Evolutionary conservation across 2,329 filamentous ascomycete genomes (phyloP), one percentile per base, ranked within the genome.

Genomic region (Beauveria sp.): DNA sequence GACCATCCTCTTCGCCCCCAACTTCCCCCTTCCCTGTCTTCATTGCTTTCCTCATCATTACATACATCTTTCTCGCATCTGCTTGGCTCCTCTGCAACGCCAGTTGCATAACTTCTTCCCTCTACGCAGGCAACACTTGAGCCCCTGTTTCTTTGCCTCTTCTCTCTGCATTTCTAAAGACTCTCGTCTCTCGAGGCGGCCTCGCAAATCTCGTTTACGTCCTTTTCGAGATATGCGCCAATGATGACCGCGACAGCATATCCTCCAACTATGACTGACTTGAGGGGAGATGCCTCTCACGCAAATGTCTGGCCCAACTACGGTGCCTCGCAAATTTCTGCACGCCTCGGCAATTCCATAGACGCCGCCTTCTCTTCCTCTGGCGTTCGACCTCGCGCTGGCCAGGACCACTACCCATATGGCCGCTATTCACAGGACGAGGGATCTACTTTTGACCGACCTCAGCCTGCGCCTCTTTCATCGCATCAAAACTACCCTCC

Each of bases 191-290:
- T 43, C 24, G 14, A 45, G 28, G 22, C 59, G n/a, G 45, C 22
- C 16, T 51, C 43, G 22, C 51, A 42, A 45, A 49, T 34, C 45
- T 43, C 45, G 28, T 3, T 50, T 40, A 53, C 49, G n/a, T 18
- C 38, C 55, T 60, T 64, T 62, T 63, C 65, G 66, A 70, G 78
- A 77, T 24, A 83, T 82, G 80, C 71, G 77, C 80, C 75, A 80
- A 85, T 85, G 81, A 84, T 83, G 78, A 82, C 82, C 76, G 81
- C 80, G 71, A 76, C 81, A 73, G 82, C 82, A 67, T 83, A 85
- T 74, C 80, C 82, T 76, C 79, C 80, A 71, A 83, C 79, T 72
- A 85, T 86, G 83, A 81, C 83, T 80, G 83, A 85, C 72, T 73
- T 86, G 77, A 84, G 84, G 79, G 76, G 77, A 71, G 83, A 86